Percentiles rank a stretch among this genome's conserved stretches.
These are phyloP conservation scores for Chaetomium olivaceum DNA, from an alignment of 2,329 filamentous ascomycete species.

Conservation along the genomic window DNA sequence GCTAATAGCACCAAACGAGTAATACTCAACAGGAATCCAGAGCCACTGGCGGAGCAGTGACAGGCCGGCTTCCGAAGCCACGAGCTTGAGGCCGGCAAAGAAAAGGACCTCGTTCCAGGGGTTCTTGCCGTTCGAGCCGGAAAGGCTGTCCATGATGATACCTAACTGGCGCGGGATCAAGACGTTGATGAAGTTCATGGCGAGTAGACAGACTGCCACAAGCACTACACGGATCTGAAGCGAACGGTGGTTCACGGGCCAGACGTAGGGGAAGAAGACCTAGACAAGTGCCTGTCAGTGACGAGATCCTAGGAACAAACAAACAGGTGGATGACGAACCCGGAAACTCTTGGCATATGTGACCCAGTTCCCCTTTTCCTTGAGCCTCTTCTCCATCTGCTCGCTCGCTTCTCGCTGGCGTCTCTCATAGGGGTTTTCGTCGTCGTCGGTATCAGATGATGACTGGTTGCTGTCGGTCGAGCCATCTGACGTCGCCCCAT, in stretches of 20 bases:
- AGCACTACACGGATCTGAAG: slow-evolving; percentile 69
- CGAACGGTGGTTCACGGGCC: slow-evolving; percentile 65
- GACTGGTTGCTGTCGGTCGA: slow-evolving; percentile 32
- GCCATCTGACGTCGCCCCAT: slow-evolving; percentile 42
- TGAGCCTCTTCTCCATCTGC: slow-evolving; percentile 66
- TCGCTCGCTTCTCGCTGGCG: slow-evolving; percentile 56
- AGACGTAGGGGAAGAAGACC: slow-evolving; percentile 77
- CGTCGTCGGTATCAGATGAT: slow-evolving; percentile 38
- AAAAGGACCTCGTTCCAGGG: slow-evolving; percentile 55
- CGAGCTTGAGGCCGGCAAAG: slow-evolving; percentile 54
- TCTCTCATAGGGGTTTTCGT: slow-evolving; percentile 57
- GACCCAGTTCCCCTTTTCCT: slow-evolving; percentile 74
- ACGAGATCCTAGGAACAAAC: neutral
- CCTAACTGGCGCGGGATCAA: slow-evolving; percentile 80
- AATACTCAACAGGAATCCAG: slow-evolving; percentile 60
- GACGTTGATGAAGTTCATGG: slow-evolving; percentile 71
- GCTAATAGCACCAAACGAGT: slow-evolving; percentile 55
- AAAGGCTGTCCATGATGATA: slow-evolving; percentile 71
- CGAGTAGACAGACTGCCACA: slow-evolving; percentile 68
- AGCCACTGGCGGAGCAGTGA: slow-evolving; percentile 56
- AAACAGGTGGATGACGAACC: slow-evolving; percentile 39
- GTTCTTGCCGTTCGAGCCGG: slow-evolving; percentile 48
- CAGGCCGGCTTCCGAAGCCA: slow-evolving; percentile 56
- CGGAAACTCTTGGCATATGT: slow-evolving; percentile 73
- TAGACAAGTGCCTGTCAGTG: slow-evolving; percentile 34